Base-by-base conservation (phyloP, 306 rosid species). In the Fagus sylvatica region DNA sequence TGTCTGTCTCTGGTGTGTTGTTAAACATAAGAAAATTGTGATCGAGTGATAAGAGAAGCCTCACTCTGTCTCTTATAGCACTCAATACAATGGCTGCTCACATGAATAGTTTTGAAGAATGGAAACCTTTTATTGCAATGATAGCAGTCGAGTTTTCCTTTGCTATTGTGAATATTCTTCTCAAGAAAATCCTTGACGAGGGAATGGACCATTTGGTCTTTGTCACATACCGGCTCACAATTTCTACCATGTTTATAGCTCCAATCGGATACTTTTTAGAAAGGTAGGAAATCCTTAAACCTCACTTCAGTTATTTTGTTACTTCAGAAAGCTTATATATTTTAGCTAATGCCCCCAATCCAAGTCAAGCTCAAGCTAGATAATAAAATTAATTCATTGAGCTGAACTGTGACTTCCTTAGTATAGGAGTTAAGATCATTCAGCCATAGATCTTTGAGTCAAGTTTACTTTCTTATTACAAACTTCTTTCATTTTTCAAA, bases 171-270 rank as follows among this genome's bases (percentile, higher is more conserved):
- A 94, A 94, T 83, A 86, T 90, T 89, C 94, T 91, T 78, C 93
- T 94, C 55, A 91, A 90, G 93, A 84, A 89, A 81, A 89, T 90
- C 78, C 94, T 94, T 74, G 89, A 92, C 13, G 87, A 89, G 69
- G 98, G 94, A 73, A 88, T 91, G 85, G 88, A 90, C 88, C 98
- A 85, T 81, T 88, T 91, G 91, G 98, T 94, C 89, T 83, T 94
- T 28, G 86, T 92, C 68, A 94, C 97, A 4, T 94, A 90, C 76
- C 85, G 98, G 9, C 74, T 94, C 42, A 74, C 89, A 22, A 85
- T 94, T 61, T 84, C 98, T 61, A 69, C 94, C 71, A 83, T 94
- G 82, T 90, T 87, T 80, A 82, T 94, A 61, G 96, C 90, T 22
- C 96, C 98, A 30, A 83, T 94, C 41, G 90, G 81, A 48, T 91